These are phyloP conservation scores for Xanthoconium separans DNA, from an alignment of 1,284 basidiomycete genomes.

Conservation along the genomic window DNA sequence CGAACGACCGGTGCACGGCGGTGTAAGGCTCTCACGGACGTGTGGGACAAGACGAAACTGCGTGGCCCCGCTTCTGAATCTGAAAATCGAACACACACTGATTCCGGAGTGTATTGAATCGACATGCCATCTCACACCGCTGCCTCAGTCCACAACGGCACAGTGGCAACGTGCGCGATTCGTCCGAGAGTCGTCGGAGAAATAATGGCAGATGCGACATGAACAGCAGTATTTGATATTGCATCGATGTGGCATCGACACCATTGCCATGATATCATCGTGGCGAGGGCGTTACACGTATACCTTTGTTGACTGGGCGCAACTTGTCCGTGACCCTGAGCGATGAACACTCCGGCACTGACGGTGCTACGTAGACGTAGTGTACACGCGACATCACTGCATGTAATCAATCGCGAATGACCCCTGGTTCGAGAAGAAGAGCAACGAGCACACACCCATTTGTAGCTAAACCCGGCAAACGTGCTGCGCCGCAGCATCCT, in stretches of 20 bases:
- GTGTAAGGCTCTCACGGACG: too few species aligned
- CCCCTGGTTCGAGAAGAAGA: background rate
- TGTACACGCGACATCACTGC: background rate
- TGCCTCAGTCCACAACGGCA: background rate
- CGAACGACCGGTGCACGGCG: too few species aligned
- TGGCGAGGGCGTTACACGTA: background rate
- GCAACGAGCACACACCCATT: background rate
- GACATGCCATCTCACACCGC: background rate
- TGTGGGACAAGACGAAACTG: background rate
- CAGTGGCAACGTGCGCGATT: background rate
- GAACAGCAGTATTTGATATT: background rate
- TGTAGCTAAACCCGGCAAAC: background rate
- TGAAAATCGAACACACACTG: background rate
- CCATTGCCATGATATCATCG: background rate
- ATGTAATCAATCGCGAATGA: background rate
- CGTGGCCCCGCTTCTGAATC: background rate
- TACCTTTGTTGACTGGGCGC: too few species aligned
- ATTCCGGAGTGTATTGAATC: background rate
- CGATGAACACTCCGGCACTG: background rate
- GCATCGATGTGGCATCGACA: background rate
- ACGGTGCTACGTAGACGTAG: background rate
- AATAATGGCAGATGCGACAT: background rate
- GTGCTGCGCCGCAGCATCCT: constrained; percentile 3
- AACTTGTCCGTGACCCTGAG: too few species aligned
- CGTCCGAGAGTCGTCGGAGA: background rate